Evolutionary conservation across 495 filamentous ascomycete genomes (phyloP).

Genomic region (Parachaetomium inaequale): DNA sequence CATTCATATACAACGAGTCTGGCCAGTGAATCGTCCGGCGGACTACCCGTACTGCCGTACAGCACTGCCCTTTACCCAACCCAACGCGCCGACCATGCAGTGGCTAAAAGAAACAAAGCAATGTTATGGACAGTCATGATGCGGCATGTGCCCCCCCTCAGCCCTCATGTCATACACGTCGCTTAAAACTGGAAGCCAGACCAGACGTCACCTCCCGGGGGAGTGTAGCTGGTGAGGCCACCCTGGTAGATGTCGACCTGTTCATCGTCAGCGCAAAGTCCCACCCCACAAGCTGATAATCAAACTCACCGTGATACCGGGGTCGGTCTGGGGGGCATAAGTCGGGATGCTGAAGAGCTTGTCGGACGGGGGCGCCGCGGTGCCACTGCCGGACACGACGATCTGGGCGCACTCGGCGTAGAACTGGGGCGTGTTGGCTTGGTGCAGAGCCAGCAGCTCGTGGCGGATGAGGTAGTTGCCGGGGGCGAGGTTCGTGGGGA

Average conservation of each 20-base stretch:
- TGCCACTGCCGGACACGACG: conserved; percentile 50
- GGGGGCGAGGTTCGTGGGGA: conserved; percentile 48
- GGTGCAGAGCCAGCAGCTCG: conserved; percentile 58
- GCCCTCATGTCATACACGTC: not conserved
- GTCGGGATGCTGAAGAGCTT: conserved; percentile 50
- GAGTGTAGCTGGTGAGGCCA: not conserved
- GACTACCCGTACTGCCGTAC: too few relatives aligned
- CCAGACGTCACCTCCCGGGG: conserved; percentile 2
- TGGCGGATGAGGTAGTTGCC: conserved; percentile 60
- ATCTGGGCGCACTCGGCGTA: conserved; percentile 60
- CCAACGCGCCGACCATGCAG: not conserved
- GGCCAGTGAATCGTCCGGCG: too few relatives aligned
- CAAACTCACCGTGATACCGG: conserved; percentile 47
- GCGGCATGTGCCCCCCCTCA: not conserved
- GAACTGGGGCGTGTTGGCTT: conserved; percentile 58
- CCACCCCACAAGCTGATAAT: not conserved
- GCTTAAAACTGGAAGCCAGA: conserved; percentile 1
- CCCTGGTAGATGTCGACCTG: conserved; percentile 12
- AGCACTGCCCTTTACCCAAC: not conserved
- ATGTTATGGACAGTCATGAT: not conserved
- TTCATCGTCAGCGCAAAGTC: not conserved
- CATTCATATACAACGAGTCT: not conserved
- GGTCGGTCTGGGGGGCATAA: conserved; percentile 49
- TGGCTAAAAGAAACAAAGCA: not conserved
- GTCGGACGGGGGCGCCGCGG: conserved; percentile 38